Evolutionary conservation across 2,329 filamentous ascomycete species (phyloP).

Genomic region (Penicillium sumatraense): DNA sequence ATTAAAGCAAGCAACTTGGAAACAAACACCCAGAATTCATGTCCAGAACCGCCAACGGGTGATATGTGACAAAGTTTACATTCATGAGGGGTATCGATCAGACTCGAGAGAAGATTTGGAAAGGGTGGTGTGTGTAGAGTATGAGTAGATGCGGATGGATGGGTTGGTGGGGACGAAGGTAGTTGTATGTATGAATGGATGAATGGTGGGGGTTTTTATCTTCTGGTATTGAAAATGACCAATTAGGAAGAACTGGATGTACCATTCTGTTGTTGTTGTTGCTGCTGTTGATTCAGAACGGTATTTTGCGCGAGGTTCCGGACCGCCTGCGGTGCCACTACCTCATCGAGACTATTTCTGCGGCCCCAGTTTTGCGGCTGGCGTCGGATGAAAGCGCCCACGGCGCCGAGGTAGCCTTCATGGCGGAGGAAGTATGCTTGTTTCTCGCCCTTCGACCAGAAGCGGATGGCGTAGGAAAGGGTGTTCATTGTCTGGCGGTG

Average conservation of each 20-base stretch:
- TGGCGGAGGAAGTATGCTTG: constrained; percentile 95
- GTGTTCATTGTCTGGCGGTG: constrained; percentile 99
- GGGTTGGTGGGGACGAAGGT: neutral
- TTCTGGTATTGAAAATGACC: no score
- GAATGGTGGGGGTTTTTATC: no score
- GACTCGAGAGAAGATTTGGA: neutral
- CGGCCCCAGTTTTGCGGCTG: constrained; percentile 92
- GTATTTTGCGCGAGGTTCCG: constrained; percentile 22
- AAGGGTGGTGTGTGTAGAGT: neutral
- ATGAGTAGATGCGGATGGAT: neutral
- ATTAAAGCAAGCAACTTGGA: neutral
- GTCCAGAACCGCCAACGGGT: neutral
- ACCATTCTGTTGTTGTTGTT: constrained; percentile 17
- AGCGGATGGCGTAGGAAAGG: constrained; percentile 92
- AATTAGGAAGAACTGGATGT: constrained; percentile 17
- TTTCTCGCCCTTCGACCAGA: constrained; percentile 93
- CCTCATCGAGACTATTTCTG: constrained; percentile 72
- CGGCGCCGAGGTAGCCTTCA: constrained; percentile 91
- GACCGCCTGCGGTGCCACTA: constrained; percentile 32
- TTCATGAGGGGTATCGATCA: constrained; percentile 1
- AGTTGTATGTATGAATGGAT: no score
- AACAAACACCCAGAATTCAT: neutral
- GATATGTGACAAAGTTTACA: neutral
- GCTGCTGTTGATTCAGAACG: constrained; percentile 12
- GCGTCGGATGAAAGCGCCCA: constrained; percentile 90